phyloP scores from a whole-genome alignment of 2,329 filamentous ascomycete genomes.

The Aspergillus persii region DNA sequence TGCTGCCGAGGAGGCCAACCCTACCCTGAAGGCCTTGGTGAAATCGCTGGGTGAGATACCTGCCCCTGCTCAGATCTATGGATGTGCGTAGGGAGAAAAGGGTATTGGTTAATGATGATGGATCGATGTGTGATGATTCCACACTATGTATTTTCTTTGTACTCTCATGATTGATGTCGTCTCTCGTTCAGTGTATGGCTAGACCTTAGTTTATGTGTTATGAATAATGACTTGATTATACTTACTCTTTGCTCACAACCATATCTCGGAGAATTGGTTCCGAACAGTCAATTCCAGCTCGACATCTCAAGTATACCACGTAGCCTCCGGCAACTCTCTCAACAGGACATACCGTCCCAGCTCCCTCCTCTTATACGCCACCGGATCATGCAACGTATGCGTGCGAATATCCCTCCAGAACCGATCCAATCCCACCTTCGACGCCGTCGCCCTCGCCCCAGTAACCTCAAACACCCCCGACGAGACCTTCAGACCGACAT shows the following conservation, averaged over 20 bases:
- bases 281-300: background rate
- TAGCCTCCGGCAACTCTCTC: constrained; percentile 56
- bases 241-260: background rate
- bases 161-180: background rate
- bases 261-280: background rate
- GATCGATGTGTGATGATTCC: background rate
- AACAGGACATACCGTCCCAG: constrained; percentile 58
- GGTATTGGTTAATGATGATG: background rate
- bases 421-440: constrained; percentile 60
- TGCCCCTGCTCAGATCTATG: constrained; percentile 1
- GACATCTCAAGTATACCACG: constrained; percentile 58
- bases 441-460: constrained; percentile 56
- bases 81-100: background rate
- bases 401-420: constrained; percentile 68
- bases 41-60: constrained; percentile 11
- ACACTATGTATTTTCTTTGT: background rate
- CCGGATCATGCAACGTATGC: constrained; percentile 65
- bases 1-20: constrained; percentile 9
- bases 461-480: constrained; percentile 64
- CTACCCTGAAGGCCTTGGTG: constrained; percentile 6
- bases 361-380: constrained; percentile 66
- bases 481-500: constrained; percentile 58
- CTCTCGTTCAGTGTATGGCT: background rate
- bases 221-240: background rate
- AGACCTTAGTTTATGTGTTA: background rate